Base-by-base conservation (phyloP, 345 rosid genomes). In the Boechera divaricarpa region DNA sequence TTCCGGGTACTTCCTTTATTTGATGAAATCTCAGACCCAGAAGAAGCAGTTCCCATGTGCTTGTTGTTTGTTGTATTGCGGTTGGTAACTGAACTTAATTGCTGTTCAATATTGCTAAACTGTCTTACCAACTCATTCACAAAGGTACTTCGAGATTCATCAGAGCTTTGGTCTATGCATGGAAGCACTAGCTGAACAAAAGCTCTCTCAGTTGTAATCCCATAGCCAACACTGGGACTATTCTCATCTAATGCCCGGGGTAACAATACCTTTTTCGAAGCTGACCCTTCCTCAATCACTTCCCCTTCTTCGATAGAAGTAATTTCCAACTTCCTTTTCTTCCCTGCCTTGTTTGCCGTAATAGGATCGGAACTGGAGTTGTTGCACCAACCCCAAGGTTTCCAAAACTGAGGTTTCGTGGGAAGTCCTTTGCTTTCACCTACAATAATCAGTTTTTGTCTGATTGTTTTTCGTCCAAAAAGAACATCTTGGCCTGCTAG, bases 331-430 rank as follows among this genome's bases (percentile, higher is more conserved):
- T 84, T 89, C 77, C 84, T 90, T 63, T 74, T 79, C 85, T 83
- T 90, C 54, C 85, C 93, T 49, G 81, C 83, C 80, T 77, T 82
- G 79, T 47, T 78, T 73, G 75, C 70, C 72, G 72, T 77, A 77
- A 63, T 72, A 73, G 80, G 70, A 8, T 67, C 61, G 67, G 85
- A 55, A 87, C 79, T 88, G 55, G 73, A 51, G 75, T 80, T 83
- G 67, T 78, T 83, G 77, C 85, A 85, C 99, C 99, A 93, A 31
- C 98, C 99, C 98, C 99, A 93, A 53, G 97, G 93, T 86, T 86
- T 93, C 90, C 88, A 86, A 74, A 81, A 90, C 77, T 86, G 98
- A 47, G 87, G 63, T 83, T 87, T 91, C 5, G 86, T 89, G 13
- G 98, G 83, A 83, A 91, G 84, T 61, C 90, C 86, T 79, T 86